Evolutionary conservation across 148 eudicot species (phyloP).

Genomic region (Selenicereus undatus): DNA sequence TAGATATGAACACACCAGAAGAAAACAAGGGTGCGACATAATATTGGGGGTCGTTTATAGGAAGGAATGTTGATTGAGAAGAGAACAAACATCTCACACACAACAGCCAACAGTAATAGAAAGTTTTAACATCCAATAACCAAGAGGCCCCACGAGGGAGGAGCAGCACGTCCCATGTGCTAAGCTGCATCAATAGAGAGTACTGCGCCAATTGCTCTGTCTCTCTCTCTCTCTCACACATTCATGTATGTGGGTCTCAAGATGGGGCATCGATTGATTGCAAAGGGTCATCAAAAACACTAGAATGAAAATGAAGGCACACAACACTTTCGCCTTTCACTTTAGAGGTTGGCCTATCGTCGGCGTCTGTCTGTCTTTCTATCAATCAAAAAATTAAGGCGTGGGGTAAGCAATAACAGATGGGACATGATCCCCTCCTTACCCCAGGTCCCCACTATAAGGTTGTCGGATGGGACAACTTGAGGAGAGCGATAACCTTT

Average conservation of each 20-base stretch:
- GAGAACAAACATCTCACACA: not conserved
- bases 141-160: not conserved
- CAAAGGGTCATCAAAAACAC: not conserved
- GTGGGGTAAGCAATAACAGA: not conserved
- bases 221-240: not conserved
- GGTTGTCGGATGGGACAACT: slow-evolving; percentile 16
- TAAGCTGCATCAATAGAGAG: slow-evolving; percentile 1
- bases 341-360: slow-evolving; percentile 19
- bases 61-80: not conserved
- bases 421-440: not conserved
- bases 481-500: slow-evolving; percentile 9
- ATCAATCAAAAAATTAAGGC: slow-evolving; percentile 2
- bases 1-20: not conserved
- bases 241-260: no score
- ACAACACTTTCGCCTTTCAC: slow-evolving; percentile 12
- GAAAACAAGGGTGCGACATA: not conserved
- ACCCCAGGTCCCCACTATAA: not conserved
- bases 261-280: not conserved
- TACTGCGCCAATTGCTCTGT: not conserved
- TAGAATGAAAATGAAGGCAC: slow-evolving; percentile 5
- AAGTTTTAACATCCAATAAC: not conserved
- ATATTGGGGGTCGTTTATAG: not conserved
- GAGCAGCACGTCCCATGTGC: slow-evolving; percentile 24
- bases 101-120: not conserved
- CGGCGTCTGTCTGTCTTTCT: not conserved